Base-by-base conservation (phyloP, 2,329 filamentous ascomycete species). In the Elsinoe batatas region DNA sequence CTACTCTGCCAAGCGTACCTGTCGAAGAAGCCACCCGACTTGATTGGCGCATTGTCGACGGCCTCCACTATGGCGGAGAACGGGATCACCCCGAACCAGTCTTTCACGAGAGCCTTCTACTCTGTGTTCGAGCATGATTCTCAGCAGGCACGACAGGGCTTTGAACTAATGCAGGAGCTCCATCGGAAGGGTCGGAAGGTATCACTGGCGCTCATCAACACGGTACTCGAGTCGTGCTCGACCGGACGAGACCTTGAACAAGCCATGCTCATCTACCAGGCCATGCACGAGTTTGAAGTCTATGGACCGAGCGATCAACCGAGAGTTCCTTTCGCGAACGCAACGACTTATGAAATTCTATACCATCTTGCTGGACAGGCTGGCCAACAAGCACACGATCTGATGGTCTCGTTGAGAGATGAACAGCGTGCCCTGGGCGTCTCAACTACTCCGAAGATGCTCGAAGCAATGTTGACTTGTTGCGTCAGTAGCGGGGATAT, bases 1-100 rank as follows among this genome's bases (percentile, higher is more conserved):
- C 78, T 85, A 26, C 76, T 96, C 26, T 74, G 91, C 5, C 82
- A 88, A 57, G 79, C 85, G 3, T 88, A 94, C 64, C 74, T 82
- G 10, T 68, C 69, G 13, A 72, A 74, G 3, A 74, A 76, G 1
- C 61, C 62, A 8, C 65, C 67, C 3, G 82, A 93, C 60, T 64
- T 91, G 6, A 70, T 73, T 20, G 80, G 82, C 22, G 85, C 87
- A 0, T 76, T 95, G 35, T 79, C 80, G 38, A 77, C 87, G 1
- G 74, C 95, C 13, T 81, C 80, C 61, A 83, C 89, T 65, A 93
- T 95, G 85, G 72, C 79, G 18, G 76, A 80, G 58, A 79, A 82
- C 15, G 81, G 82, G 4, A 66, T 84, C 4, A 67, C 76, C 37
- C 75, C 82, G 2, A 78, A 80, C 33, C 66, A 76, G 3, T 78